These are phyloP conservation scores for Graphilbum sp. DNA, from an alignment of 2,329 filamentous ascomycete species.

Conservation along the genomic window DNA sequence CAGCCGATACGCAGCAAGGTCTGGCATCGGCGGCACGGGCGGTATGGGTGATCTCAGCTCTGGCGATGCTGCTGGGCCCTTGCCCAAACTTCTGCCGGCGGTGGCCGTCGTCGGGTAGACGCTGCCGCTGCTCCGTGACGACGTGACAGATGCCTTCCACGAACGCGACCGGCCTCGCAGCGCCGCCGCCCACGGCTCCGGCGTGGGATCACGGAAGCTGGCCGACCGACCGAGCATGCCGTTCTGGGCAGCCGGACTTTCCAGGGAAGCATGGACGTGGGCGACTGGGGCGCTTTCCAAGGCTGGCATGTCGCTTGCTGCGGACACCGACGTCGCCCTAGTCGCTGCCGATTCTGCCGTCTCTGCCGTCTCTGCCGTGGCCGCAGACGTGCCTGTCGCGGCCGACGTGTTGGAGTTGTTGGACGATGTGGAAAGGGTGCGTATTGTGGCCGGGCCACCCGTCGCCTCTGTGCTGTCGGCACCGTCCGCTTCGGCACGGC, in stretches of 20 bases:
- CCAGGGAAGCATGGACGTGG: not conserved
- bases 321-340: not conserved
- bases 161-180: slow-evolving; percentile 1
- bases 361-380: not conserved
- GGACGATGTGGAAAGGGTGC: slow-evolving; percentile 13
- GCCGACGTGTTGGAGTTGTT: slow-evolving; percentile 10
- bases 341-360: not conserved
- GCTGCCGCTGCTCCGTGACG: slow-evolving; percentile 6
- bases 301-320: not conserved
- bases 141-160: not conserved
- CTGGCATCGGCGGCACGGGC: not conserved
- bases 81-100: not conserved
- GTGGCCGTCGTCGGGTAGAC: slow-evolving; percentile 1
- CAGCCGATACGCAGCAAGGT: not conserved
- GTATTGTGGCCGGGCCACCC: not conserved
- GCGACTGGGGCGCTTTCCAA: not conserved
- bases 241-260: not conserved
- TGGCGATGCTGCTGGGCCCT: too few relatives aligned
- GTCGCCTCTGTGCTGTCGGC: slow-evolving; percentile 6
- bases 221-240: not conserved
- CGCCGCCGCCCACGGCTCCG: slow-evolving; percentile 2
- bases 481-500: too few relatives aligned
- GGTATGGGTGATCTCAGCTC: not conserved
- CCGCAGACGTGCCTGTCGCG: not conserved
- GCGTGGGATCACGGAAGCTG: not conserved